Conservation (phyloP, 345 rosid species). For the Noccaea bulbosa region DNA sequence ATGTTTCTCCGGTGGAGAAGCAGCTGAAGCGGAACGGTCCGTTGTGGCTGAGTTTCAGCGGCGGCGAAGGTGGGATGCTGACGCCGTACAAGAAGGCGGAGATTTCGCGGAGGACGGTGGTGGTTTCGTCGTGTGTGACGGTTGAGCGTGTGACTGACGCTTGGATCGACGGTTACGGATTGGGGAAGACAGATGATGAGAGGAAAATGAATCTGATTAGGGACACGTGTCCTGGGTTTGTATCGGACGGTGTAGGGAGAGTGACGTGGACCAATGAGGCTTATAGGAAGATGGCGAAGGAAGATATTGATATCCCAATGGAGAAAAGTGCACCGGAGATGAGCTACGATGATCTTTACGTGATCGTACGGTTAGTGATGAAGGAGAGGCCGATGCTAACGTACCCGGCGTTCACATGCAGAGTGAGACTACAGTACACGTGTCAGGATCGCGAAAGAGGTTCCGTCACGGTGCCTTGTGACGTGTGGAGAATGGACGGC, state of each 20-base stretch:
- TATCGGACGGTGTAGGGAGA: conserved; percentile 65
- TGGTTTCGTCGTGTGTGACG: conserved; percentile 58
- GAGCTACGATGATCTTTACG: conserved; percentile 28
- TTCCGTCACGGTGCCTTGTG: conserved; percentile 76
- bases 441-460: conserved; percentile 53
- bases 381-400: conserved; percentile 49
- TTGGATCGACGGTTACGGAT: conserved; percentile 56
- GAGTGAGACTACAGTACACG: conserved; percentile 68
- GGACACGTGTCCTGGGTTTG: conserved; percentile 84
- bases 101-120: conserved; percentile 37
- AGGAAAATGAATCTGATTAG: conserved; percentile 54
- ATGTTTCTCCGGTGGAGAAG: conserved; percentile 34
- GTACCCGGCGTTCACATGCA: conserved; percentile 66
- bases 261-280: conserved; percentile 82
- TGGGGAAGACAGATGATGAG: conserved; percentile 67
- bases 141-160: conserved; percentile 78
- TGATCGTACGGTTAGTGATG: conserved; percentile 68
- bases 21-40: conserved; percentile 35
- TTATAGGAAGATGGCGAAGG: conserved; percentile 62
- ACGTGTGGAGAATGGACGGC: conserved; percentile 77
- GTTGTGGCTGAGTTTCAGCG: conserved; percentile 56
- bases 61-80: conserved; percentile 5
- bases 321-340: conserved; percentile 36
- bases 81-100: conserved; percentile 36
- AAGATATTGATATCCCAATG: conserved; percentile 33